These are phyloP conservation scores for Amoebophrya sp. DNA, from an alignment of 169 alveolate species.

Conservation along the genomic window DNA sequence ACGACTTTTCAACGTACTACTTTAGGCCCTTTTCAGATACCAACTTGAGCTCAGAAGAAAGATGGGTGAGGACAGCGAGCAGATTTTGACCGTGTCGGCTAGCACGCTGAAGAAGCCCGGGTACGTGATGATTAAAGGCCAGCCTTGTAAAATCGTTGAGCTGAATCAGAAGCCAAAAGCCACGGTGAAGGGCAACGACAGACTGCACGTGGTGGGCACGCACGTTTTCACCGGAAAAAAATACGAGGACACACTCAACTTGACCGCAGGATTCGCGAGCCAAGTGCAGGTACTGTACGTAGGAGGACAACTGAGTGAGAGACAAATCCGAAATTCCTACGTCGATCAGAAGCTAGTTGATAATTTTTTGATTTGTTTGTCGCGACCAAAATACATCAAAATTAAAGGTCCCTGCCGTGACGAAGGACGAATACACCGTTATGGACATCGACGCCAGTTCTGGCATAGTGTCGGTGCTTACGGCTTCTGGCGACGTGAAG, in stretches of 20 bases:
- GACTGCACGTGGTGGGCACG: background rate
- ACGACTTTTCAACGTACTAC: too few relatives aligned
- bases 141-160: background rate
- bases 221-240: conserved; percentile 6
- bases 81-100: too few relatives aligned
- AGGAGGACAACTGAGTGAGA: too few relatives aligned
- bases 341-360: too few relatives aligned
- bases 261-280: background rate
- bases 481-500: background rate
- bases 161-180: background rate
- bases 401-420: background rate
- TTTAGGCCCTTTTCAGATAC: too few relatives aligned
- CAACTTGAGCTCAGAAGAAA: too few relatives aligned
- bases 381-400: too few relatives aligned
- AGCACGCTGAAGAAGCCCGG: conserved; percentile 3
- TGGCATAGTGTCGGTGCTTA: background rate
- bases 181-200: background rate
- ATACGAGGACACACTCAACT: background rate
- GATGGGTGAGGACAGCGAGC: too few relatives aligned
- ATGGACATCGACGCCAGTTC: background rate
- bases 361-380: too few relatives aligned
- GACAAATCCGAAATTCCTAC: too few relatives aligned
- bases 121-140: background rate
- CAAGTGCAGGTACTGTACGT: too few relatives aligned
- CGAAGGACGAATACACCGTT: background rate